Percentiles rank a stretch among this genome's conserved stretches.
Conservation (phyloP, 108 stramenopile genomes). For the Pseudonitzschia multistriata region DNA sequence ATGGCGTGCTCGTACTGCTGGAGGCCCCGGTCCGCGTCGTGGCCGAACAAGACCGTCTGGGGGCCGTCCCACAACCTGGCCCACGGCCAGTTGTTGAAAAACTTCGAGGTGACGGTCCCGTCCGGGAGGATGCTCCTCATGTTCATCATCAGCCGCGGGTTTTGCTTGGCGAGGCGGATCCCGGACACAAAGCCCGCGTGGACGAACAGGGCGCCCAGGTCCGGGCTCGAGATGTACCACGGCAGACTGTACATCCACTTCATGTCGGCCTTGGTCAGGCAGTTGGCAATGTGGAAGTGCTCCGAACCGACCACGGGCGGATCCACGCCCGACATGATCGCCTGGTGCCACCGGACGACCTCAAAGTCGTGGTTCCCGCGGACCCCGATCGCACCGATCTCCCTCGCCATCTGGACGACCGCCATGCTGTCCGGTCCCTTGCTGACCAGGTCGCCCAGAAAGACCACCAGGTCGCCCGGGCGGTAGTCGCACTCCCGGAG, state of each 20-base stretch:
- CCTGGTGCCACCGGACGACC: slow-evolving; percentile 85
- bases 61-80: slow-evolving; percentile 92
- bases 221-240: slow-evolving; percentile 86
- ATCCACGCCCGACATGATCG: slow-evolving; percentile 75
- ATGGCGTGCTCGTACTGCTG: slow-evolving; percentile 91
- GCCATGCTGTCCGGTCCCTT: slow-evolving; percentile 92
- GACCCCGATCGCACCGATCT: slow-evolving; percentile 90
- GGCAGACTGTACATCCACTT: slow-evolving; percentile 89
- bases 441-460: slow-evolving; percentile 91
- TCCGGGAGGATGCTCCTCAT: slow-evolving; percentile 72
- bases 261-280: slow-evolving; percentile 72
- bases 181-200: slow-evolving; percentile 93
- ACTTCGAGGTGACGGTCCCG: slow-evolving; percentile 89
- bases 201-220: slow-evolving; percentile 86
- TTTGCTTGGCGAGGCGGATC: slow-evolving; percentile 65
- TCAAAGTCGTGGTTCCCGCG: slow-evolving; percentile 97
- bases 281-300: slow-evolving; percentile 86
- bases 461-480: slow-evolving; percentile 87
- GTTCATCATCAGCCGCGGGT: slow-evolving; percentile 60
- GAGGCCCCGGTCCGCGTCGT: slow-evolving; percentile 92
- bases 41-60: slow-evolving; percentile 90
- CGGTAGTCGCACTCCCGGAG: slow-evolving; percentile 83
- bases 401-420: slow-evolving; percentile 88
- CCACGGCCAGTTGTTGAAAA: slow-evolving; percentile 93
- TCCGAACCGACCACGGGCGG: slow-evolving; percentile 81